These are phyloP conservation scores for Verticillium alfalfae DNA, from an alignment of 2,329 filamentous ascomycete genomes.

Conservation along the genomic window DNA sequence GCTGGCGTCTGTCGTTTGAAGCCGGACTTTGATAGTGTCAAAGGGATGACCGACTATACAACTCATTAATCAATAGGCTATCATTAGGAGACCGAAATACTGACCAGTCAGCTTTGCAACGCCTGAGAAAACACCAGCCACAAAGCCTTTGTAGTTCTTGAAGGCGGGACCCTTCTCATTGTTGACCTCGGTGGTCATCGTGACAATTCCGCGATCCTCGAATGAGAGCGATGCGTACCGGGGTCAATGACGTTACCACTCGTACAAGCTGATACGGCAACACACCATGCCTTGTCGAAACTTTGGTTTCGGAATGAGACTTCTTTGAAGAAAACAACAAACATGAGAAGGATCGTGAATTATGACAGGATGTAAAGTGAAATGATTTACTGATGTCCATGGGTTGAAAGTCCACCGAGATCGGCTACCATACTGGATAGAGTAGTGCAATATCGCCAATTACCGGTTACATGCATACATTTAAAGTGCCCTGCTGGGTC, in stretches of 20 bases:
- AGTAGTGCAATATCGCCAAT: neutral
- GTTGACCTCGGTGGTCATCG: constrained; percentile 9
- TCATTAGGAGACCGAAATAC: constrained; percentile 16
- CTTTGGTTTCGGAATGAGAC: neutral
- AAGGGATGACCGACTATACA: constrained; percentile 66
- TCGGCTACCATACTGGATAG: neutral
- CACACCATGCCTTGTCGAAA: neutral
- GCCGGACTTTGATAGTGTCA: constrained; percentile 92
- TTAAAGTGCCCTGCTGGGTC: neutral
- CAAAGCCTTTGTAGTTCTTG: constrained; percentile 88
- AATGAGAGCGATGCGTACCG: neutral
- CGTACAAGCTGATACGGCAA: neutral
- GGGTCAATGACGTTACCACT: neutral
- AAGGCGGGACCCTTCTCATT: constrained; percentile 25
- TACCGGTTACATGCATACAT: neutral
- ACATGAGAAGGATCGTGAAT: too few relatives aligned
- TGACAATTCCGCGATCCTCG: neutral
- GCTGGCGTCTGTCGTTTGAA: constrained; percentile 74
- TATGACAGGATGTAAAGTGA: neutral
- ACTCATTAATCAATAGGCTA: neutral
- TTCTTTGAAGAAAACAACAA: neutral
- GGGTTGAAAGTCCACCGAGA: neutral
- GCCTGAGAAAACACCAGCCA: constrained; percentile 92
- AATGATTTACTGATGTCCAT: neutral
- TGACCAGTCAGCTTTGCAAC: constrained; percentile 82